Conservation (phyloP, 495 filamentous ascomycete species). For the Hypoxylon fragiforme region DNA sequence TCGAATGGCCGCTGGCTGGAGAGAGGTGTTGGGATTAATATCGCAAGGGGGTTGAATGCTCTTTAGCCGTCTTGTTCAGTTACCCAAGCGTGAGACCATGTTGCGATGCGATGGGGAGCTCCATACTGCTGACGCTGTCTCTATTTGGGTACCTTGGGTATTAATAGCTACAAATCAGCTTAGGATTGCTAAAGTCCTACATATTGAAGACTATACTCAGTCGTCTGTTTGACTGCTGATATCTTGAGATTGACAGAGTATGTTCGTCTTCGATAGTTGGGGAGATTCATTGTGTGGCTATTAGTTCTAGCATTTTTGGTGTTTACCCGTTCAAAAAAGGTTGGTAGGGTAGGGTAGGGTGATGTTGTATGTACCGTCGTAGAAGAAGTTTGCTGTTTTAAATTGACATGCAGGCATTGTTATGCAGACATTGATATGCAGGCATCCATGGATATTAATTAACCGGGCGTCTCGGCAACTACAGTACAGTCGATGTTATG, state of each 20-base stretch:
- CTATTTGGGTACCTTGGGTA: too few species aligned
- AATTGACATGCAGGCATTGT: constrained; percentile 13
- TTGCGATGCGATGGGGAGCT: constrained; percentile 21
- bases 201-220: too few species aligned
- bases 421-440: too few species aligned
- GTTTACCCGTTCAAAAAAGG: neutral
- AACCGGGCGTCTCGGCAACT: constrained; percentile 20
- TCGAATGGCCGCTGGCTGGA: neutral
- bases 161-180: too few species aligned
- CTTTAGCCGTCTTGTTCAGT: constrained; percentile 15
- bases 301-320: neutral
- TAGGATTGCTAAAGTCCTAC: too few species aligned
- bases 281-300: neutral
- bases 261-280: constrained; percentile 3
- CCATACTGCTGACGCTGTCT: too few species aligned
- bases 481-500: too few species aligned
- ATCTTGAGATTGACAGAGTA: constrained; percentile 14
- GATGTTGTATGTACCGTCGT: too few species aligned
- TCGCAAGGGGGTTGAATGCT: constrained; percentile 11
- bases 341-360: constrained; percentile 9
- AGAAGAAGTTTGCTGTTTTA: constrained; percentile 3
- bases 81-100: constrained; percentile 13
- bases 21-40: constrained; percentile 11
- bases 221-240: constrained; percentile 19
- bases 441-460: too few species aligned